Percentiles rank a stretch among this genome's conserved stretches.
phyloP scores from a whole-genome alignment of 2,329 filamentous ascomycete species.

The Tolypocladium tropicale region DNA sequence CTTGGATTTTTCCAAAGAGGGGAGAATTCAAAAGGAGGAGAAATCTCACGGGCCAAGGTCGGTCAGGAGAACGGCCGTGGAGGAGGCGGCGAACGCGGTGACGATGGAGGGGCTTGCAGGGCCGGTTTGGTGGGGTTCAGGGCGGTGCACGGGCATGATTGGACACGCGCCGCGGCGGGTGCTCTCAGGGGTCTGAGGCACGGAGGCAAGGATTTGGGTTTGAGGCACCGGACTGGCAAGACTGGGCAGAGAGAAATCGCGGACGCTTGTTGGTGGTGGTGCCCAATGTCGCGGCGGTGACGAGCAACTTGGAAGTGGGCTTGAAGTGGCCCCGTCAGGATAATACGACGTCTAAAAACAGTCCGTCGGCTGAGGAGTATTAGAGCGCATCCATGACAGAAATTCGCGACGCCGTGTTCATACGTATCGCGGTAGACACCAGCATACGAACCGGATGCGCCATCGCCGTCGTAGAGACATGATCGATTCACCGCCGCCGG shows the following conservation, averaged over 20 bases:
- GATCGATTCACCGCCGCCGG: background rate
- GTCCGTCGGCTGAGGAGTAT: no score
- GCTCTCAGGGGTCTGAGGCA: background rate
- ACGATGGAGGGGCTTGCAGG: slow-evolving; percentile 20
- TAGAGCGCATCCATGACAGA: background rate
- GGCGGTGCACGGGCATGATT: background rate
- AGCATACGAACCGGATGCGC: background rate
- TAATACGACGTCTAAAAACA: no score
- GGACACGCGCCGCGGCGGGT: background rate
- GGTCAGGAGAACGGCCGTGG: slow-evolving; percentile 2
- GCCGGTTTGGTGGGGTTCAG: slow-evolving; percentile 2
- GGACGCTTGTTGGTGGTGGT: background rate
- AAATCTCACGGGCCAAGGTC: slow-evolving; percentile 2
- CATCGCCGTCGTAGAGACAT: background rate
- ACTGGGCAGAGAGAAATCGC: background rate
- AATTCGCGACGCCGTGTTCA: background rate
- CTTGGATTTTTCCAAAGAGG: background rate
- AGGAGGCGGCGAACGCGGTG: slow-evolving; percentile 15
- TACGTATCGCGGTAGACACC: background rate
- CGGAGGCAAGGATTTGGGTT: background rate
- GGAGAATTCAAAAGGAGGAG: background rate
- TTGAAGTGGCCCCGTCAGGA: background rate
- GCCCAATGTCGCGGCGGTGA: background rate
- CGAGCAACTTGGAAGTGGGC: background rate
- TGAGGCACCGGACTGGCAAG: background rate